Evolutionary conservation across 306 rosid genomes (phyloP).

Genomic region (Urtica urens): DNA sequence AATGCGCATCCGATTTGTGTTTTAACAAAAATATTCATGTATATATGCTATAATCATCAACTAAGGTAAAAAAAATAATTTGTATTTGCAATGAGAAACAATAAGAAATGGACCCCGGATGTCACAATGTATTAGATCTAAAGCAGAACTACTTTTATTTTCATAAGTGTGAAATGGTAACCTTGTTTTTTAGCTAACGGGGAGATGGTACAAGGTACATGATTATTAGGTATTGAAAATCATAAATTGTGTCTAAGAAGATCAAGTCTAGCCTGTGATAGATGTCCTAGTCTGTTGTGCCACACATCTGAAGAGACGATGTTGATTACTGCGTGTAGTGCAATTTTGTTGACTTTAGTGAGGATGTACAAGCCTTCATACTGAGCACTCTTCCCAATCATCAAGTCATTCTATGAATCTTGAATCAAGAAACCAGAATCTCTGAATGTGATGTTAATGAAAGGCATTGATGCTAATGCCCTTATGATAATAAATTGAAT

Average conservation of each 20-base stretch:
- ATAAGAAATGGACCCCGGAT: neutral
- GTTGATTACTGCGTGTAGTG: too few species aligned
- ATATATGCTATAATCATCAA: neutral
- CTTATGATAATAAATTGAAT: neutral
- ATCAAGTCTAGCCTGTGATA: neutral
- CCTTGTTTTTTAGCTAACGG: neutral
- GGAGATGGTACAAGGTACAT: too few species aligned
- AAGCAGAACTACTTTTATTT: neutral
- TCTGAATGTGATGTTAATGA: neutral
- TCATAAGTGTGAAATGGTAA: neutral
- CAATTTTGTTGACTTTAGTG: neutral
- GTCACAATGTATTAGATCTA: neutral
- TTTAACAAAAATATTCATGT: too few species aligned
- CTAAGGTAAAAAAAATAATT: neutral
- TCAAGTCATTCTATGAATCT: neutral
- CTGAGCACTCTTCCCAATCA: neutral
- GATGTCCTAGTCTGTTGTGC: neutral
- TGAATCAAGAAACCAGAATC: neutral
- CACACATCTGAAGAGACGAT: too few species aligned
- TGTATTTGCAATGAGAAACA: neutral
- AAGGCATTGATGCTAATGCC: neutral
- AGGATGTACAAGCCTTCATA: neutral
- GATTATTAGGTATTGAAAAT: too few species aligned
- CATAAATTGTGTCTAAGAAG: too few species aligned
- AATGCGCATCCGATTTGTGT: neutral